Evolutionary conservation across 345 rosid genomes (phyloP).

Genomic region (Brassica carinata): DNA sequence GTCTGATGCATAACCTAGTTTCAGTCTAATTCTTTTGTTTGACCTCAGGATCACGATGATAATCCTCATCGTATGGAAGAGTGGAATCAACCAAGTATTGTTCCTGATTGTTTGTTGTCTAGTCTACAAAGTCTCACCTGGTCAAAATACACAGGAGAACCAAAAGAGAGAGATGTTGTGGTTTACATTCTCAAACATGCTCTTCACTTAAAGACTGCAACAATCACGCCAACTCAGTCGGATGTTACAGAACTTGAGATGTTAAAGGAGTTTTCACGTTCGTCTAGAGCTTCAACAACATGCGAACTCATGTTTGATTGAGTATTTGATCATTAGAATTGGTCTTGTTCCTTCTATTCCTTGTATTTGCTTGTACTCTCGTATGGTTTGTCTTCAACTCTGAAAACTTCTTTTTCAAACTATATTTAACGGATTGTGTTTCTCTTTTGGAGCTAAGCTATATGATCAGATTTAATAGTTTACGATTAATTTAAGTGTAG

Average conservation of each 20-base stretch:
- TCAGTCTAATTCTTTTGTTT: background rate
- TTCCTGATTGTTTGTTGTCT: slow-evolving; percentile 10
- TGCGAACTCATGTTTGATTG: background rate
- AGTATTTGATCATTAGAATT: background rate
- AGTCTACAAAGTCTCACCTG: slow-evolving; percentile 18
- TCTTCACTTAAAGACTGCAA: slow-evolving; percentile 7
- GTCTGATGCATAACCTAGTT: background rate
- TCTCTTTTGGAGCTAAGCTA: background rate
- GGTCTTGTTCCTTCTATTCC: background rate
- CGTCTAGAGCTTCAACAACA: background rate
- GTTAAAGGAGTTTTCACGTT: background rate
- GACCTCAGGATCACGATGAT: background rate
- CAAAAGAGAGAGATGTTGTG: background rate
- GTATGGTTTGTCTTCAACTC: background rate
- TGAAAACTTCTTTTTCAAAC: too few relatives aligned
- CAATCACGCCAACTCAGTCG: background rate
- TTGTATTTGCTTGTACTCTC: background rate
- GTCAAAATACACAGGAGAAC: background rate
- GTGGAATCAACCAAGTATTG: slow-evolving; percentile 10
- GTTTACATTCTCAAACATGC: slow-evolving; percentile 9
- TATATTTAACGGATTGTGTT: background rate
- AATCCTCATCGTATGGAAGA: rapidly evolving
- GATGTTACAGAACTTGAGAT: background rate
- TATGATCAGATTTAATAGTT: background rate
- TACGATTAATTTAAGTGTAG: background rate